Base-by-base conservation (phyloP, 2,329 filamentous ascomycete genomes). In the Purpureocillium takamizusanense region DNA sequence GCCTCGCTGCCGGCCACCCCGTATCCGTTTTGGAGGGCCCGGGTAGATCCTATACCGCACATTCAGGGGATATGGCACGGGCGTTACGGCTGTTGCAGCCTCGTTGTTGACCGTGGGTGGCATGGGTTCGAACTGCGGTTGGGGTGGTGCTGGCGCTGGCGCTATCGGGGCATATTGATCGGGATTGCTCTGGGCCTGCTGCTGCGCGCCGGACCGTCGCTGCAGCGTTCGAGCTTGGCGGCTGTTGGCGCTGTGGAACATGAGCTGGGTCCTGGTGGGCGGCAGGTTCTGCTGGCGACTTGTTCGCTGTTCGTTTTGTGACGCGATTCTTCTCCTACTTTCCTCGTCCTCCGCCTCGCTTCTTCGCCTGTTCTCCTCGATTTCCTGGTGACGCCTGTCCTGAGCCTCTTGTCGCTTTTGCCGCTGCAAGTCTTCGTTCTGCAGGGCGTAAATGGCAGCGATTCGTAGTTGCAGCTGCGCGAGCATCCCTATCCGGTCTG, bases 351-450 rank as follows among this genome's bases (percentile, higher is more conserved):
- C 47, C 4, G 43, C 39, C 1, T 49, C 49, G 6, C 49, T 45
- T 16, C 52, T 48, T 21, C 48, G 49, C 32, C 56, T 54, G 5
- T 38, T 47, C 12, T 61, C 52, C 15, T 65, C 64, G 4, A 64
- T 56, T 35, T 65, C 55, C 13, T 50, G 52, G 40, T 65, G 60
- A 4, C 63, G 54, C 41, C 53, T 58, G 31, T 64, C 56, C 36
- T 62, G 59, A 4, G 56, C 54, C 8, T 64, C 61, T 35, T 60
- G 57, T 14, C 64, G 54, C 37, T 54, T 51, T 36, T 63, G 59
- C 10, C 64, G 56, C 44, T 67, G 64, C 35, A 60, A 43, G 31
- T 66, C 64, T 42, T 67, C 64, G 42, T 66, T 67, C 35, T 67
- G 63, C 2, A 67, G 54, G 10, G 63, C 63, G 37, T 66, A 67